Evolutionary conservation across 176 grass and related monocot genomes (phyloP).

Genomic region (Ampelocalamus luodianensis): DNA sequence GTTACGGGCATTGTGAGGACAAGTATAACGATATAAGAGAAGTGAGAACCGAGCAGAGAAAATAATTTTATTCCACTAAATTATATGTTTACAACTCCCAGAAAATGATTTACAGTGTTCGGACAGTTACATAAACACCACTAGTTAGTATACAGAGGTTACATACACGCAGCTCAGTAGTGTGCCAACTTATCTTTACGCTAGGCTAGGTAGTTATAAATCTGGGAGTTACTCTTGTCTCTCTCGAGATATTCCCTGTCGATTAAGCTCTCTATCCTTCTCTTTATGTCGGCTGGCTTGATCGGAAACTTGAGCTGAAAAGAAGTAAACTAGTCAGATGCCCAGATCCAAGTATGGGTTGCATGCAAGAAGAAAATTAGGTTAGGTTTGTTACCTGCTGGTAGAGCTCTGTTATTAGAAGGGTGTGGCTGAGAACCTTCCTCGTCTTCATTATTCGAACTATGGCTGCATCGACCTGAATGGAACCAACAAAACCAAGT

Average conservation of each 20-base stretch:
- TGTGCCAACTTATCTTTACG: conserved; percentile 47
- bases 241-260: conserved; percentile 95
- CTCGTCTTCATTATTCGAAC: conserved; percentile 99
- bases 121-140: too few species aligned
- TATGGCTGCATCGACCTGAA: conserved; percentile 93
- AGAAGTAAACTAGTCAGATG: not conserved
- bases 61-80: too few species aligned
- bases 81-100: too few species aligned
- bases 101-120: too few species aligned
- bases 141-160: too few species aligned
- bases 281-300: conserved; percentile 95
- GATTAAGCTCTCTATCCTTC: conserved; percentile 98
- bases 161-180: too few species aligned
- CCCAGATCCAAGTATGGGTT: too few species aligned
- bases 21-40: too few species aligned
- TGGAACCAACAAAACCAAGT: conserved; percentile 16
- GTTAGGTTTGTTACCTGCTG: conserved; percentile 67
- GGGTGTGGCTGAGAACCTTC: conserved; percentile 93
- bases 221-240: conserved; percentile 93
- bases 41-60: too few species aligned
- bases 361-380: not conserved
- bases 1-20: too few species aligned
- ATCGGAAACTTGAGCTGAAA: conserved; percentile 96
- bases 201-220: conserved; percentile 98
- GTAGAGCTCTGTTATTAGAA: conserved; percentile 96